Conservation (phyloP, 345 rosid genomes). For the Euclidium syriacum region DNA sequence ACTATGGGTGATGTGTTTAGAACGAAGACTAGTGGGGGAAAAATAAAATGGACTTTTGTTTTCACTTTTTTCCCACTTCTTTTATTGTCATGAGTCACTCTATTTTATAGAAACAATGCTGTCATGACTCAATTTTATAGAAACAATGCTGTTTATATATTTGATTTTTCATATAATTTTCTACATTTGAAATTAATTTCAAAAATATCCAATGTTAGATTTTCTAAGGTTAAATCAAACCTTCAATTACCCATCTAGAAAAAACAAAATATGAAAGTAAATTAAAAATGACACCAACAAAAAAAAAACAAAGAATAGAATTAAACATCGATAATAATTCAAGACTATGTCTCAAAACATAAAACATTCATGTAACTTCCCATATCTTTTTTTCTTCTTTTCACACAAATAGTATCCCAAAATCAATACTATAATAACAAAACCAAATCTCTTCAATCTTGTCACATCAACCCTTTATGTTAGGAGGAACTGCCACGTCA, state of each 20-base stretch:
- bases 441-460: too few species aligned
- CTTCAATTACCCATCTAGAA: neutral
- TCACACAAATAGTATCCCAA: neutral
- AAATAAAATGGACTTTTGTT: constrained; percentile 35
- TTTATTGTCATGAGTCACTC: neutral
- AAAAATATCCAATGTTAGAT: neutral
- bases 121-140: neutral
- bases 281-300: neutral
- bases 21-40: constrained; percentile 30
- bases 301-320: neutral
- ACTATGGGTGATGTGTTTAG: constrained; percentile 16
- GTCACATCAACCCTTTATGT: too few species aligned
- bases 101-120: neutral
- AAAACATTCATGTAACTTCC: neutral
- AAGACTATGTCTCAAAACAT: neutral
- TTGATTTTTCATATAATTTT: neutral
- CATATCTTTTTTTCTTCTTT: neutral
- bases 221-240: neutral
- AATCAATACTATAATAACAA: too few species aligned
- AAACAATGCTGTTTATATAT: neutral
- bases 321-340: neutral
- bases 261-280: neutral
- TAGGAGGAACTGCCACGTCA: too few species aligned
- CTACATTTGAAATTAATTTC: neutral
- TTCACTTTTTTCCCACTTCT: neutral